Percentiles rank a stretch among this genome's conserved stretches.
Conservation (phyloP, 768 basidiomycete species). For the Boletus eberwhitei region DNA sequence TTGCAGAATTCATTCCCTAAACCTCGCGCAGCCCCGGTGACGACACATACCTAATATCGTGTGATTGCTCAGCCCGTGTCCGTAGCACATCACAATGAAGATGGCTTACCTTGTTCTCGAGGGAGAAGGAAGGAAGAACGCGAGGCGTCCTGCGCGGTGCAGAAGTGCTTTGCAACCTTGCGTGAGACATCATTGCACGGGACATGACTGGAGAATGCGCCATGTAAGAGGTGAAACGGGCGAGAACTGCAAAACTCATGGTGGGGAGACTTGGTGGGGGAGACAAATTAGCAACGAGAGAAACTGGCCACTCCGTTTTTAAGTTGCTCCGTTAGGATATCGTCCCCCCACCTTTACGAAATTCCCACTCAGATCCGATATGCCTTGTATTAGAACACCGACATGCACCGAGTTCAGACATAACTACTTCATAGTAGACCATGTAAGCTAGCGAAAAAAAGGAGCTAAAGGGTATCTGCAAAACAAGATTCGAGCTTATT, state of each 20-base stretch:
- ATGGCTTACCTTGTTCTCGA: constrained; percentile 64
- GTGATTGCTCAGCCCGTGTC: neutral
- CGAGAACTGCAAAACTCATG: constrained; percentile 31
- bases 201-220: constrained; percentile 13
- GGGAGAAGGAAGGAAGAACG: constrained; percentile 72
- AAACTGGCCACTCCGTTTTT: constrained; percentile 20
- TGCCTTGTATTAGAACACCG: constrained; percentile 25
- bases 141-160: constrained; percentile 32
- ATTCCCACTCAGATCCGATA: constrained; percentile 15
- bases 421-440: constrained; percentile 31
- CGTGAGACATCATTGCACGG: constrained; percentile 5
- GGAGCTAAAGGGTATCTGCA: constrained; percentile 31
- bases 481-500: constrained; percentile 22
- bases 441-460: constrained; percentile 30
- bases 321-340: constrained; percentile 9
- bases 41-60: constrained; percentile 68
- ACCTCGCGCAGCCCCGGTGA: constrained; percentile 92
- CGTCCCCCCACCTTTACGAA: constrained; percentile 7
- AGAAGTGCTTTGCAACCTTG: constrained; percentile 29
- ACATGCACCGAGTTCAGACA: constrained; percentile 18
- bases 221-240: constrained; percentile 18
- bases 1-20: constrained; percentile 88
- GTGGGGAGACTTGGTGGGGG: constrained; percentile 8
- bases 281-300: constrained; percentile 14
- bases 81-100: neutral